phyloP scores from a whole-genome alignment of 345 rosid species.

The Salix udensis region DNA sequence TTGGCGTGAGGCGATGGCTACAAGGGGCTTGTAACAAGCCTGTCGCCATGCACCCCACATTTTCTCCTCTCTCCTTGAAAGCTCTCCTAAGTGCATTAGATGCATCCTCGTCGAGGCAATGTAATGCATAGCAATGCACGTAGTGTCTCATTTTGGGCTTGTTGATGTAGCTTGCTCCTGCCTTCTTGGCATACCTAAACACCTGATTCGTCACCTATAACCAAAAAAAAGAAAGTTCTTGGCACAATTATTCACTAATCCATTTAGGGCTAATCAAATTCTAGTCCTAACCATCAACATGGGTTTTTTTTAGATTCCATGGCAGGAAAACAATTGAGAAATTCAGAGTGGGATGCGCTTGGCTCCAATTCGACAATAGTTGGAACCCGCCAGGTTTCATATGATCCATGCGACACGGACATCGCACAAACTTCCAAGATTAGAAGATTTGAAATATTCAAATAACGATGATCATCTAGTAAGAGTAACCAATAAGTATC shows the following conservation, averaged over 20 bases:
- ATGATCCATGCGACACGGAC: neutral
- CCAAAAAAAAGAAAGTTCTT: no score
- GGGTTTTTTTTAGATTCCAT: no score
- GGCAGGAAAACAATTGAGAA: no score
- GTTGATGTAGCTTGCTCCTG: slow-evolving; percentile 95
- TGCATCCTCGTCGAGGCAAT: slow-evolving; percentile 82
- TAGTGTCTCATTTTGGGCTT: slow-evolving; percentile 99
- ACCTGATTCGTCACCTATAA: slow-evolving; percentile 92
- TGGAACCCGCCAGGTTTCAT: neutral
- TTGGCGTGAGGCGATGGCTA: slow-evolving; percentile 69
- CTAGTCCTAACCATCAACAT: no score
- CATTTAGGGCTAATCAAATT: no score
- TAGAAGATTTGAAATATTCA: no score
- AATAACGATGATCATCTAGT: no score
- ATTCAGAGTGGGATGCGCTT: no score
- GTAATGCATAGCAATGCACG: slow-evolving; percentile 95
- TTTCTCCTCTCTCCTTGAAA: slow-evolving; percentile 91
- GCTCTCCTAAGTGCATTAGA: slow-evolving; percentile 71
- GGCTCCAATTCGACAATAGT: no score
- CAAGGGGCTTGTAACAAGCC: slow-evolving; percentile 91
- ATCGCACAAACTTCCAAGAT: neutral
- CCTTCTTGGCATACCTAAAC: slow-evolving; percentile 85
- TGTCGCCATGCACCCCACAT: slow-evolving; percentile 99
- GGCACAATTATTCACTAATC: no score
- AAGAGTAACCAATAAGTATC: neutral